Conservation (phyloP, 441 rosid species). For the Jatropha multifida region DNA sequence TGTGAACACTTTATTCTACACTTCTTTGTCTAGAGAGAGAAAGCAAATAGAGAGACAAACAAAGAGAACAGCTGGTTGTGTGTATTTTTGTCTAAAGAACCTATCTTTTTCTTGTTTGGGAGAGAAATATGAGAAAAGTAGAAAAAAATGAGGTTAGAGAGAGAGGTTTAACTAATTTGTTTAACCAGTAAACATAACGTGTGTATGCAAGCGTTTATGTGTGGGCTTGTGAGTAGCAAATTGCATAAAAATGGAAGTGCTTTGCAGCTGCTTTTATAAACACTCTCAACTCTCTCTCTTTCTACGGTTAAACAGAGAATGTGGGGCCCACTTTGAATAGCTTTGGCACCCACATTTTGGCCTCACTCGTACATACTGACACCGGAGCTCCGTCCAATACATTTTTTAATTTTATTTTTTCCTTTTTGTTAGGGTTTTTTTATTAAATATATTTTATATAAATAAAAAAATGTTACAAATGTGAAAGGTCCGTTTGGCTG, state of each 20-base stretch:
- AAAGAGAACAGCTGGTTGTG: constrained; percentile 31
- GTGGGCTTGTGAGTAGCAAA: not conserved
- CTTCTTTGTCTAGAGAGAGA: constrained; percentile 31
- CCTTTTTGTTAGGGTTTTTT: not conserved
- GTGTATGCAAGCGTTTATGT: not conserved
- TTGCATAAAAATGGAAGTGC: constrained; percentile 29
- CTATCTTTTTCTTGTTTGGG: not conserved
- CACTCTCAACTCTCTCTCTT: constrained; percentile 23
- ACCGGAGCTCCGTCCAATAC: constrained; percentile 16
- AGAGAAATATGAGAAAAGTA: constrained; percentile 4
- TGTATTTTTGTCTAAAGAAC: constrained; percentile 1
- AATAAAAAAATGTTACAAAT: not conserved
- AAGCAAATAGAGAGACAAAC: constrained; percentile 22
- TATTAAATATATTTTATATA: not conserved
- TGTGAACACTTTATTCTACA: constrained; percentile 44
- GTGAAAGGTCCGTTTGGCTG: constrained; percentile 10
- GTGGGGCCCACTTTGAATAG: constrained; percentile 19
- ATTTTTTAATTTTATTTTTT: not conserved
- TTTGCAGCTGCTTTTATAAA: constrained; percentile 50
- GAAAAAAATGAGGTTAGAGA: not conserved
- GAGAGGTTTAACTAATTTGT: constrained; percentile 16
- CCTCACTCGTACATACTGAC: not conserved
- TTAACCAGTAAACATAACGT: constrained; percentile 16
- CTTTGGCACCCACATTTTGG: constrained; percentile 30
- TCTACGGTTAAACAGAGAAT: constrained; percentile 20